These are phyloP conservation scores for Venturia effusa DNA, from an alignment of 2,329 filamentous ascomycete genomes.

Conservation along the genomic window DNA sequence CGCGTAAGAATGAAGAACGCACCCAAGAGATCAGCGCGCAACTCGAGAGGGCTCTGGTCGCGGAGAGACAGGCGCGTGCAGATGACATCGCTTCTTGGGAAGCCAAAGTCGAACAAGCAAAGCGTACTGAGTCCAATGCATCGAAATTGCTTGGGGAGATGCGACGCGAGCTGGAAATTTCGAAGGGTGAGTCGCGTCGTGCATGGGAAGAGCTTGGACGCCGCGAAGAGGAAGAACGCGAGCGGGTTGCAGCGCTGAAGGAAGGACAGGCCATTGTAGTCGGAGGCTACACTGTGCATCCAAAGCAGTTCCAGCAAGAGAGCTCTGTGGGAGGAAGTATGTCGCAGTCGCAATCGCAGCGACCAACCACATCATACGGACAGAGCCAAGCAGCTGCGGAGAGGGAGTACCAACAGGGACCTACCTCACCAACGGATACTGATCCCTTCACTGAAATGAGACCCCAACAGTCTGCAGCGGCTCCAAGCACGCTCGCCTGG, in stretches of 20 bases:
- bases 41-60: slow-evolving; percentile 62
- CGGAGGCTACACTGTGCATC: slow-evolving; percentile 88
- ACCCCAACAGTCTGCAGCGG: background rate
- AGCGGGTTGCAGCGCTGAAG: slow-evolving; percentile 73
- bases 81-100: slow-evolving; percentile 19
- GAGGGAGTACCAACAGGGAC: background rate
- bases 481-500: background rate
- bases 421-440: slow-evolving; percentile 42
- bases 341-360: slow-evolving; percentile 35
- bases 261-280: slow-evolving; percentile 82
- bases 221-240: slow-evolving; percentile 84
- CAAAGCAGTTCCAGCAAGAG: slow-evolving; percentile 53
- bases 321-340: slow-evolving; percentile 33
- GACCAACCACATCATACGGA: slow-evolving; percentile 24
- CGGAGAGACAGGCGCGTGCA: slow-evolving; percentile 59
- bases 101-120: slow-evolving; percentile 4
- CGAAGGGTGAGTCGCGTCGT: slow-evolving; percentile 86
- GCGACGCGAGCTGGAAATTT: slow-evolving; percentile 86
- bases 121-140: background rate
- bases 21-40: slow-evolving; percentile 72
- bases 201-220: slow-evolving; percentile 96
- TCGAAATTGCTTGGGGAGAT: slow-evolving; percentile 59
- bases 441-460: slow-evolving; percentile 48
- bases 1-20: slow-evolving; percentile 75
- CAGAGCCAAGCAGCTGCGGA: slow-evolving; percentile 9